phyloP scores from a whole-genome alignment of 225 moss, liverwort and hornwort genomes.

The Sphagnum contortum region DNA sequence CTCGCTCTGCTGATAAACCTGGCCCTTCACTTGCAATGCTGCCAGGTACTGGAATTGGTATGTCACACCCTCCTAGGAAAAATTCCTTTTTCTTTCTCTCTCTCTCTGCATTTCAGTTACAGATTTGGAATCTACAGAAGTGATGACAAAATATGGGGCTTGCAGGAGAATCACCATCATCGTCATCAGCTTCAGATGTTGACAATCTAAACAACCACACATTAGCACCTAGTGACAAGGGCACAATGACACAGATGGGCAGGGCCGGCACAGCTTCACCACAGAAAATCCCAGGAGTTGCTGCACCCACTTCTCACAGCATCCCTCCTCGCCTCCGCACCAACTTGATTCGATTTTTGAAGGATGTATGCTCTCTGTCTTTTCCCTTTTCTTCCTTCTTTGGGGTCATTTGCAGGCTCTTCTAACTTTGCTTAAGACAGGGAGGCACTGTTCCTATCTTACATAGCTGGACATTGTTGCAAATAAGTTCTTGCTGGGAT shows the following conservation, averaged over 20 bases:
- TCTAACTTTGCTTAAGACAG: no score
- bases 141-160: not conserved
- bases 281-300: constrained; percentile 45
- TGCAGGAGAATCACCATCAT: constrained; percentile 97
- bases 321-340: constrained; percentile 57
- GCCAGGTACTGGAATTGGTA: constrained; percentile 15
- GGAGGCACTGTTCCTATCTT: no score
- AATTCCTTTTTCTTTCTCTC: not conserved
- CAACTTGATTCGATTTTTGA: constrained; percentile 46
- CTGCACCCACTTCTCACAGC: constrained; percentile 44
- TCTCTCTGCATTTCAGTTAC: not conserved
- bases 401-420: no score
- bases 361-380: constrained; percentile 45
- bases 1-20: constrained; percentile 23
- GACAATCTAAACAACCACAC: constrained; percentile 67
- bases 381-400: not conserved
- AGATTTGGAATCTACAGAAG: not conserved
- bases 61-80: constrained; percentile 12
- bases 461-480: no score
- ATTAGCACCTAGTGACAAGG: constrained; percentile 47
- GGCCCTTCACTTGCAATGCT: constrained; percentile 22
- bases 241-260: constrained; percentile 28
- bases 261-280: constrained; percentile 35
- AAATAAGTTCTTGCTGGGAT: no score
- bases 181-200: constrained; percentile 93